Evolutionary conservation across 305 asterid genomes (phyloP).

Genomic region (Solanum chacoense): DNA sequence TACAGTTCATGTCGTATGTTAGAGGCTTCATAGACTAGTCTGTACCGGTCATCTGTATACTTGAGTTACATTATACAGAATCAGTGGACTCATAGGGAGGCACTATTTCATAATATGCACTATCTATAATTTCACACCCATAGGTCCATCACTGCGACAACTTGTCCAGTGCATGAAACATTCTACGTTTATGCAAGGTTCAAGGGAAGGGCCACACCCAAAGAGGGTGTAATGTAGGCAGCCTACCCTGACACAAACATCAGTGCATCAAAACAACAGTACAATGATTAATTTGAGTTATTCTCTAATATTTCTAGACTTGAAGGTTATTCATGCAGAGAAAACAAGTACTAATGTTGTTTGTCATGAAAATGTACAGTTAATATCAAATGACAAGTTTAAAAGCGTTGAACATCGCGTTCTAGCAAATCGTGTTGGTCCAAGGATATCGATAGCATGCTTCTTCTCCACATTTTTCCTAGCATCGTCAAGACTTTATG

Average conservation of each 20-base stretch:
- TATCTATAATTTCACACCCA: neutral
- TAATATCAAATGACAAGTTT: conserved; percentile 28
- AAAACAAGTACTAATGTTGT: neutral
- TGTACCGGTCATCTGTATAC: neutral
- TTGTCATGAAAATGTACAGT: conserved; percentile 8
- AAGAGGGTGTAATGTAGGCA: neutral
- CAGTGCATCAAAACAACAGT: neutral
- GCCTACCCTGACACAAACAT: neutral
- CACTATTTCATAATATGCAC: neutral
- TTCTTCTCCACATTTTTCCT: conserved; percentile 41
- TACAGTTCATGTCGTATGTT: neutral
- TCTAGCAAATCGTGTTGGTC: conserved; percentile 29
- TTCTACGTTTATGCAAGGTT: neutral
- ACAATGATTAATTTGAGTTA: neutral
- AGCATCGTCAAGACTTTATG: conserved; percentile 7
- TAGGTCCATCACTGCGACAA: neutral
- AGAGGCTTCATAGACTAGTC: neutral
- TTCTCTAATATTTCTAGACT: neutral
- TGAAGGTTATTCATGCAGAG: neutral
- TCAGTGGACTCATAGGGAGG: neutral
- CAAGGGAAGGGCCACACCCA: neutral
- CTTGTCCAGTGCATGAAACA: neutral
- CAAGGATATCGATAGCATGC: conserved; percentile 55
- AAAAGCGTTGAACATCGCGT: conserved; percentile 53
- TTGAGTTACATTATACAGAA: neutral